phyloP scores from a whole-genome alignment of 108 stramenopile species.

The Cyclotella kingstonii region DNA sequence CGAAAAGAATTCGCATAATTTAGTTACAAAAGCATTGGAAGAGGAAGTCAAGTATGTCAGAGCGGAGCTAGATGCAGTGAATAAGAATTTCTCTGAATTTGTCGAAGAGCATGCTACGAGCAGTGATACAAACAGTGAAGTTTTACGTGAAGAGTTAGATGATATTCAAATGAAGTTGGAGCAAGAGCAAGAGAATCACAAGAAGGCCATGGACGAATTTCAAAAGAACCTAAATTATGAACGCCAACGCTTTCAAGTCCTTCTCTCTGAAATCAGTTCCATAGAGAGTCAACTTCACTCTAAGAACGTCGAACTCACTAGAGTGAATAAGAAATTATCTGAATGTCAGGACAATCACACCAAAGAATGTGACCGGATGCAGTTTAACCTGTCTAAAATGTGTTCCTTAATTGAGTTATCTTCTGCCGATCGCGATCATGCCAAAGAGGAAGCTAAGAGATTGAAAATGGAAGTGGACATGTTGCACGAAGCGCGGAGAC shows the following conservation, averaged over 20 bases:
- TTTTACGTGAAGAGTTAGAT: conserved; percentile 7
- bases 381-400: conserved; percentile 12
- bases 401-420: conserved; percentile 9
- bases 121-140: neutral
- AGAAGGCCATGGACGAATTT: conserved; percentile 5
- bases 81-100: neutral
- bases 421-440: conserved; percentile 15
- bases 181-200: neutral
- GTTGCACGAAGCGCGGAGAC: neutral
- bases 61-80: neutral
- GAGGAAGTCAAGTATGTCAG: neutral
- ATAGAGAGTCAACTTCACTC: conserved; percentile 1
- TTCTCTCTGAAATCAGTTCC: conserved; percentile 1
- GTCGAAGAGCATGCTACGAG: neutral
- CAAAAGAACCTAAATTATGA: neutral
- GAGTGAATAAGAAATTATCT: conserved; percentile 2
- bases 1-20: neutral
- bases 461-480: conserved; percentile 1
- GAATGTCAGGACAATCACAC: conserved; percentile 3
- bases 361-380: conserved; percentile 7
- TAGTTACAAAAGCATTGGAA: neutral
- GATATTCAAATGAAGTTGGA: neutral
- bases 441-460: conserved; percentile 5
- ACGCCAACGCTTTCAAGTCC: neutral
- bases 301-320: conserved; percentile 1